A percentile compares a stretch with the other conserved stretches of the same genome.
phyloP scores from a whole-genome alignment of 2,329 filamentous ascomycete genomes.

The Magnaporthiopsis incrustans region DNA sequence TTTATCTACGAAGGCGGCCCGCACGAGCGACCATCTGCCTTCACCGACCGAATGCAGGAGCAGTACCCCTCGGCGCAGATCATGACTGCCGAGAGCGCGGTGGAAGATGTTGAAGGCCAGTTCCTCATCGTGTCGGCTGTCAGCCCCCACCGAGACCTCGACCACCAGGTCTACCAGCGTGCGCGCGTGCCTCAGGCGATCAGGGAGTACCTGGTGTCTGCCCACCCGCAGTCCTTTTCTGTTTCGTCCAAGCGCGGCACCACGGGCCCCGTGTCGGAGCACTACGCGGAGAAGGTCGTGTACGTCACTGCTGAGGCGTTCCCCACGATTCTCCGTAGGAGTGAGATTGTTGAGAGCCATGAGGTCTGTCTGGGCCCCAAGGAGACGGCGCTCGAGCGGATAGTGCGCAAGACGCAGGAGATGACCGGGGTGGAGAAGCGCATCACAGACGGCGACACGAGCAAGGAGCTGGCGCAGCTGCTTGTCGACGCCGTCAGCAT shows the following conservation, averaged over 20 bases:
- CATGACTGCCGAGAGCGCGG: slow-evolving; percentile 52
- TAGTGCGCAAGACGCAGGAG: slow-evolving; percentile 84
- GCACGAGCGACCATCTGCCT: slow-evolving; percentile 68
- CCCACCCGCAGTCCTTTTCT: slow-evolving; percentile 70
- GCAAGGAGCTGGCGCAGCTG: slow-evolving; percentile 54
- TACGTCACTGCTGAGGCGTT: slow-evolving; percentile 81
- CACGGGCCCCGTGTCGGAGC: slow-evolving; percentile 59
- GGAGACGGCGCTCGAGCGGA: slow-evolving; percentile 85
- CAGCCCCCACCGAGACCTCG: slow-evolving; percentile 72
- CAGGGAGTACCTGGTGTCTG: slow-evolving; percentile 77
- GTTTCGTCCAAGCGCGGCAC: slow-evolving; percentile 66
- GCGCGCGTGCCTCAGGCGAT: slow-evolving; percentile 76
- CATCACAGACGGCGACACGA: slow-evolving; percentile 56
- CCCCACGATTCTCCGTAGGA: slow-evolving; percentile 82
- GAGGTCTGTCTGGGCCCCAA: slow-evolving; percentile 63
- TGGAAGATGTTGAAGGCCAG: slow-evolving; percentile 82
- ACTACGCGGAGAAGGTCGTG: slow-evolving; percentile 75
- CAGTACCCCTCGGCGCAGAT: slow-evolving; percentile 83
- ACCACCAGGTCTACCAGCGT: slow-evolving; percentile 79
- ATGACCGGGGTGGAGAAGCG: slow-evolving; percentile 69
- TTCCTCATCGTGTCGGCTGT: slow-evolving; percentile 78
- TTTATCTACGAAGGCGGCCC: slow-evolving; percentile 83
- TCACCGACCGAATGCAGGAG: slow-evolving; percentile 87
- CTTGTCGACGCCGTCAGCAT: slow-evolving; percentile 70
- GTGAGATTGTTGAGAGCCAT: slow-evolving; percentile 67